Conservation (phyloP, 2,329 filamentous ascomycete species). For the Thermothelomyces thermophilus region DNA sequence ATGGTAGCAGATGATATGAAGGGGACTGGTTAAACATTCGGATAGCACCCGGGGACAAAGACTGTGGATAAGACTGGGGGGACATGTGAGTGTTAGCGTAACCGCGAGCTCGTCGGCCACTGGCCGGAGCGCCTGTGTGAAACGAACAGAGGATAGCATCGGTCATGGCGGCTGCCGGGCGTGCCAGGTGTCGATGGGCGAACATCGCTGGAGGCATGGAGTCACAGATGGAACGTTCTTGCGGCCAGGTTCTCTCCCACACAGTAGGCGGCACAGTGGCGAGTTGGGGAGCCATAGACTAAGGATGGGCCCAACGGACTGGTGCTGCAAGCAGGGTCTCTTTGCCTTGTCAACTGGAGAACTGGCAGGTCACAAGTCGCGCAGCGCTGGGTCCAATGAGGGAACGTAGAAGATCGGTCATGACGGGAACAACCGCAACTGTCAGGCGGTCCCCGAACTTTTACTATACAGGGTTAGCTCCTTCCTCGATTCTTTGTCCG, state of each 20-base stretch:
- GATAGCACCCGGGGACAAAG: neutral
- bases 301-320: neutral
- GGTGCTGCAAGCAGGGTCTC: neutral
- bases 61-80: neutral
- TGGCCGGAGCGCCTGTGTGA: neutral
- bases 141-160: constrained; percentile 10
- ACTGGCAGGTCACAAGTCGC: neutral
- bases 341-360: neutral
- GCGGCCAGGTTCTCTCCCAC: neutral
- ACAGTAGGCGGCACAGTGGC: constrained; percentile 3
- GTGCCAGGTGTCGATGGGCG: neutral
- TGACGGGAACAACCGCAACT: neutral
- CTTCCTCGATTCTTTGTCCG: no score
- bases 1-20: neutral
- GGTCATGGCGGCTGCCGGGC: neutral
- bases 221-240: constrained; percentile 14
- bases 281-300: neutral
- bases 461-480: no score
- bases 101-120: constrained; percentile 1
- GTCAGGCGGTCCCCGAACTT: no score
- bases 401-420: neutral
- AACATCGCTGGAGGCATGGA: constrained; percentile 2
- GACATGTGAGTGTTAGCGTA: constrained; percentile 4
- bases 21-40: neutral
- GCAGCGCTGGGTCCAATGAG: neutral